Conservation (phyloP, 2,329 filamentous ascomycete genomes). For the Penicillium sp. region DNA sequence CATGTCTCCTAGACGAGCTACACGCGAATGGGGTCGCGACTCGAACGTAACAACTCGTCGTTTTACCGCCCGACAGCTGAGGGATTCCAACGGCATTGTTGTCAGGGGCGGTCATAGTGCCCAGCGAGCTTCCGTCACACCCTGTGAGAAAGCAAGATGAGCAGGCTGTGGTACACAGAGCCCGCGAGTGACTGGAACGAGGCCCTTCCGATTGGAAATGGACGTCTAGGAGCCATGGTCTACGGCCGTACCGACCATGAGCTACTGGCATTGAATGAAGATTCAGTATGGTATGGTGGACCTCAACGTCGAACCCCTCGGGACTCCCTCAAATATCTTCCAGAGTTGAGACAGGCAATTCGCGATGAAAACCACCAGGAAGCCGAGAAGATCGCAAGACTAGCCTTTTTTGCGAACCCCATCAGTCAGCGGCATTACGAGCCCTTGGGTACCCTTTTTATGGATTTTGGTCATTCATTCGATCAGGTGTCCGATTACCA, state of each 20-base stretch:
- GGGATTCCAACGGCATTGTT: too few species aligned
- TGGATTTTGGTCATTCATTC: conserved; percentile 36
- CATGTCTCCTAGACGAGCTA: too few species aligned
- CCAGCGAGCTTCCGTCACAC: too few species aligned
- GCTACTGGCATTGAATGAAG: conserved; percentile 44
- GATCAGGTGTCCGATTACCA: conserved; percentile 29
- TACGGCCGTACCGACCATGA: conserved; percentile 43
- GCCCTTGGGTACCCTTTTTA: conserved; percentile 36
- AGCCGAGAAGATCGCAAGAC: conserved; percentile 38
- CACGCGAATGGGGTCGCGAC: too few species aligned
- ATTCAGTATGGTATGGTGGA: conserved; percentile 46
- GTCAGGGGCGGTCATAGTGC: too few species aligned
- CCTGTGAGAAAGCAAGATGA: conserved; percentile 11
- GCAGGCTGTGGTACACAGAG: conserved; percentile 26
- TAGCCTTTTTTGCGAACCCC: conserved; percentile 43
- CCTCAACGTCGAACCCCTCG: conserved; percentile 40
- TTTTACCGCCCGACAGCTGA: too few species aligned
- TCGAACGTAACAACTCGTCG: too few species aligned
- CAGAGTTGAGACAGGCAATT: conserved; percentile 38
- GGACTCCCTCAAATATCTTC: conserved; percentile 34
- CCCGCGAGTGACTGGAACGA: conserved; percentile 32
- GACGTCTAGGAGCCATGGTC: conserved; percentile 43
- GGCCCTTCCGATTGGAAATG: conserved; percentile 47
- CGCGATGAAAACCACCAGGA: conserved; percentile 35
- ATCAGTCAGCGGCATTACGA: conserved; percentile 46